These are phyloP conservation scores for Cucurbita argyrosperma DNA, from an alignment of 306 rosid genomes.

Conservation along the genomic window DNA sequence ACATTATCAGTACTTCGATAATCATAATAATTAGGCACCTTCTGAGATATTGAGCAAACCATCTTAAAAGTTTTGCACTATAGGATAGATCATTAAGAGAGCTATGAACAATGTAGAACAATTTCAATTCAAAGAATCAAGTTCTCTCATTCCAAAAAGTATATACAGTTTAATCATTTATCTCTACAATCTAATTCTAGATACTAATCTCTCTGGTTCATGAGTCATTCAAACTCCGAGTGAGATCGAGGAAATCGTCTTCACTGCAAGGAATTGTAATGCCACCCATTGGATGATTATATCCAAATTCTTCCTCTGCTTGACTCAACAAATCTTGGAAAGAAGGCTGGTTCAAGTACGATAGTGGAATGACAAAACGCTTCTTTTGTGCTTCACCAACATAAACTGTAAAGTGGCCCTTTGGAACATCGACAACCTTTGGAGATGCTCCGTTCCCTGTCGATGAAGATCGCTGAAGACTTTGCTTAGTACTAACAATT, in stretches of 20 bases:
- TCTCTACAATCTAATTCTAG: neutral
- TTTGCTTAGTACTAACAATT: neutral
- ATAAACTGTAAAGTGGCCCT: neutral
- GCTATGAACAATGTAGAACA: neutral
- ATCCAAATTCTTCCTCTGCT: constrained; percentile 18
- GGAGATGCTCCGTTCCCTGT: neutral
- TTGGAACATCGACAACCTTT: neutral
- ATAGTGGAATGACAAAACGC: constrained; percentile 10
- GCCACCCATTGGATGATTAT: constrained; percentile 18
- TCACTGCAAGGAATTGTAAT: constrained; percentile 15
- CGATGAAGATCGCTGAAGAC: constrained; percentile 10
- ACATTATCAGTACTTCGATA: neutral
- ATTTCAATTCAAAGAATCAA: neutral
- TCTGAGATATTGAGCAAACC: neutral
- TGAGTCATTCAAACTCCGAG: neutral
- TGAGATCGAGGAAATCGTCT: neutral
- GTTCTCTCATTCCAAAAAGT: neutral
- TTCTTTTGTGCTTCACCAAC: constrained; percentile 6
- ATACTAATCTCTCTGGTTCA: neutral
- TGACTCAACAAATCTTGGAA: constrained; percentile 9
- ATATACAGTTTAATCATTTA: neutral
- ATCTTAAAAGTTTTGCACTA: neutral
- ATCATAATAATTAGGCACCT: neutral
- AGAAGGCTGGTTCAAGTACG: constrained; percentile 17
- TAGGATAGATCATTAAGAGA: neutral